Evolutionary conservation across 192 early-diverging fungal species (phyloP).

Genomic region (Geranomyces variabilis): DNA sequence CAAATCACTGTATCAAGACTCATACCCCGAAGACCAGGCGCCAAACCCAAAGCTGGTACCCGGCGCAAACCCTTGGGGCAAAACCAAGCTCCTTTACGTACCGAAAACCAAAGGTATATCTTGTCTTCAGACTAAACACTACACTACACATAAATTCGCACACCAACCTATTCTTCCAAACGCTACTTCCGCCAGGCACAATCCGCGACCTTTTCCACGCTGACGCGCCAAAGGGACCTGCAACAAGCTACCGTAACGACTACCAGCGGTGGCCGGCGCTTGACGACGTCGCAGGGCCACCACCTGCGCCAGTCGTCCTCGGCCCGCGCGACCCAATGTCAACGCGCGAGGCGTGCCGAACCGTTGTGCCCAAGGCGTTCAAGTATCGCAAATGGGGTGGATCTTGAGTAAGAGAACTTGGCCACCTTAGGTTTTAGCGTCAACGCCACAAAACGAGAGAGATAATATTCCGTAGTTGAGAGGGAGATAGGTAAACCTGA

Average conservation of each 20-base stretch:
- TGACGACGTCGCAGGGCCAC: constrained; percentile 7
- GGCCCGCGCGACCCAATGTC: not conserved
- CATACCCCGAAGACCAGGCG: not conserved
- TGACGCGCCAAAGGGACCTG: not conserved
- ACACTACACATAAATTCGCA: too few relatives aligned
- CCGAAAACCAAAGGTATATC: constrained; percentile 20
- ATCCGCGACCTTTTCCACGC: constrained; percentile 12
- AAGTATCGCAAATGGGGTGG: constrained; percentile 18
- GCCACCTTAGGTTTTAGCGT: too few relatives aligned
- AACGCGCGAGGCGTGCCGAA: constrained; percentile 6
- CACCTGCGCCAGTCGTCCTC: too few relatives aligned
- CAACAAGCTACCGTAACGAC: constrained; percentile 5
- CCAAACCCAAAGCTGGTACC: not conserved
- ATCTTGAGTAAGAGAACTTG: not conserved
- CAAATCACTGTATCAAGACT: constrained; percentile 10
- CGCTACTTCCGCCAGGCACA: too few relatives aligned
- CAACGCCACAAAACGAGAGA: too few relatives aligned
- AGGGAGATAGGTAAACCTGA: too few relatives aligned
- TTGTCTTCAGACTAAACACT: too few relatives aligned
- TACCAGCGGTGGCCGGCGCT: constrained; percentile 14
- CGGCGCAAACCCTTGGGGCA: constrained; percentile 27
- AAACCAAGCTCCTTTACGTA: constrained; percentile 26
- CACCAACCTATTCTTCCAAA: too few relatives aligned
- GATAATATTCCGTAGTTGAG: too few relatives aligned
- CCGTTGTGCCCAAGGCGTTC: constrained; percentile 19